These are phyloP conservation scores for Ascochyta koolunga DNA, from an alignment of 2,329 filamentous ascomycete species.

Conservation along the genomic window DNA sequence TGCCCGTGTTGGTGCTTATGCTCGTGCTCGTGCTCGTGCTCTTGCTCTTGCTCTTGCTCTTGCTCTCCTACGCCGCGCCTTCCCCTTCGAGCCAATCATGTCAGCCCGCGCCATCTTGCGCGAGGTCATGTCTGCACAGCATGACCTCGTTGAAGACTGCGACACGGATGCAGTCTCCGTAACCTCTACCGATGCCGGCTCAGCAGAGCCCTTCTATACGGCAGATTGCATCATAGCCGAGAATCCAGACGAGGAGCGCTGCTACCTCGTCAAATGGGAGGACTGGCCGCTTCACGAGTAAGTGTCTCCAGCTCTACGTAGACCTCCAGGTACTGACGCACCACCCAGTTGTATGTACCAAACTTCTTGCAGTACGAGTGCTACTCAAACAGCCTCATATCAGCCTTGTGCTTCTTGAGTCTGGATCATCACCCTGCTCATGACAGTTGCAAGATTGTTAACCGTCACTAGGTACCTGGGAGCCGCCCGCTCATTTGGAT, in stretches of 20 bases:
- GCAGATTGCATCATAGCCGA: conserved; percentile 36
- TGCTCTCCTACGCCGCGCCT: background rate
- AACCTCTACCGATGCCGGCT: conserved; percentile 56
- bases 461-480: conserved; percentile 33
- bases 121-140: conserved; percentile 3
- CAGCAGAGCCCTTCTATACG: conserved; percentile 16
- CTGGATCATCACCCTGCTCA: background rate
- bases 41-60: too few species aligned
- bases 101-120: background rate
- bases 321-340: background rate
- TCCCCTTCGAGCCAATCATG: conserved; percentile 20
- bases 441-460: background rate
- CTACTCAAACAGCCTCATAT: background rate
- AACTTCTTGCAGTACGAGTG: too few species aligned
- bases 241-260: conserved; percentile 50
- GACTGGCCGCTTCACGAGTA: conserved; percentile 58
- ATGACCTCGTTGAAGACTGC: conserved; percentile 22
- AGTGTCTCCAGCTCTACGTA: background rate
- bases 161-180: conserved; percentile 61
- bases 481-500: conserved; percentile 28
- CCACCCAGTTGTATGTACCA: background rate
- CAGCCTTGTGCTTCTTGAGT: background rate
- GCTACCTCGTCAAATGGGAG: conserved; percentile 70
- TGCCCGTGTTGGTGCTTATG: too few species aligned
- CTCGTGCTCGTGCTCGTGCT: too few species aligned